Evolutionary conservation across 495 filamentous ascomycete genomes (phyloP), one percentile per base, ranked within the genome.

Genomic region (Penicillium cosmopolitanum): DNA sequence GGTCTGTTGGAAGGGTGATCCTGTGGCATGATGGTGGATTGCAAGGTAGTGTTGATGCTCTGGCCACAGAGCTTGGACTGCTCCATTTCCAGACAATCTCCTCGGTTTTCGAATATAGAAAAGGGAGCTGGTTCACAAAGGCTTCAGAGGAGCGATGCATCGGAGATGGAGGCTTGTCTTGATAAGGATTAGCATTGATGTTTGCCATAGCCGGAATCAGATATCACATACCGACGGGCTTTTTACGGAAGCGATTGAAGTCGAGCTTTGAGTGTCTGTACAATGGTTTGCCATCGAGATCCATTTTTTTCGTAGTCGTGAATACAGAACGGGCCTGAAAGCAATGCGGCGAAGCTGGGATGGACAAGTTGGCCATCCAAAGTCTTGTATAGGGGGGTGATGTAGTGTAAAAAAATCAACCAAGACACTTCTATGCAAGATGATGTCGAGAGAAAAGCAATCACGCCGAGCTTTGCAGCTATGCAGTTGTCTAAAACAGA

Each of bases 81-180:
- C 35, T 56, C 53, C 53, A 56, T 33, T 56, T 55, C 58, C 53
- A 61, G 33, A 61, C 58, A 16, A 61, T 47, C 47, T 56, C 53
- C 36, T 56, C 53, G 19, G 53, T 61, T 53, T 56, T 61, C 12
- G 58, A 56, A 50, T 52, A 61, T 15, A 56, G 55, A 31, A 56
- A 61, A 34, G 58, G 58, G 40, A 43, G 15, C 15, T n/a, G 12
- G n/a, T 18, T 43, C n/a, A 43, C 40, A 15, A 15, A 43, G 12
- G 12, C 11, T 43, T 43, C 11, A 10, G 40, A 43, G 40, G 40
- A 15, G 40, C n/a, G n/a, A 15, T n/a, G 40, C n/a, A 10, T 13
- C 6, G 40, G 40, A 43, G 23, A 23, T 23, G 3, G 23, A 16
- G 40, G 40, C n/a, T 43, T 43, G 40, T 43, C 40, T 43, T 6